Percentiles rank a stretch among this genome's conserved stretches.
These are phyloP conservation scores for Aspergillus sp. DNA, from an alignment of 2,329 filamentous ascomycete genomes.

Conservation along the genomic window DNA sequence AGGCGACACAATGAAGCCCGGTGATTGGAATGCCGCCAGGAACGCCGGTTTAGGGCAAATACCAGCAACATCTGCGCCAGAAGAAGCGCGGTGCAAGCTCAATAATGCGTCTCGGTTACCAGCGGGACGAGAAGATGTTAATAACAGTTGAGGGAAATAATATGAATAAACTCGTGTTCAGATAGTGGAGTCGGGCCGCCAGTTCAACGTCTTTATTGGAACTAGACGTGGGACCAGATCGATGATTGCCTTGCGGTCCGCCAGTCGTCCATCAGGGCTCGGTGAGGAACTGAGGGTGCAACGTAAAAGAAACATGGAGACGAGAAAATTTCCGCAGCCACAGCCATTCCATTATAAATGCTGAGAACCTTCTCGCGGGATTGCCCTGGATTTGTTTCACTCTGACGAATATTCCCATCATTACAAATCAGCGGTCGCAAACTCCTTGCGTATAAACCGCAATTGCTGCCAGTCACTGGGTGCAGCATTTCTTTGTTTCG, in stretches of 20 bases:
- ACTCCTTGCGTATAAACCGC: slow-evolving; percentile 4
- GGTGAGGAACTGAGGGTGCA: slow-evolving; percentile 13
- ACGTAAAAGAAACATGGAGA: slow-evolving; percentile 30
- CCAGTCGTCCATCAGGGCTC: neutral
- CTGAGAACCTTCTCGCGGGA: neutral
- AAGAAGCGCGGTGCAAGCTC: neutral
- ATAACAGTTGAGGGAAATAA: neutral
- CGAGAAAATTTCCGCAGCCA: slow-evolving; percentile 9
- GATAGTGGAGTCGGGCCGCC: slow-evolving; percentile 10
- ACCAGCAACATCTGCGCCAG: neutral
- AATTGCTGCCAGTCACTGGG: neutral
- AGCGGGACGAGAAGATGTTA: neutral
- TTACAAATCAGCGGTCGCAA: slow-evolving; percentile 18
- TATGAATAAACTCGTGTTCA: neutral
- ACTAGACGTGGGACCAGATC: slow-evolving; percentile 14
- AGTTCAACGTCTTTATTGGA: slow-evolving; percentile 13
- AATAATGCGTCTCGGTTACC: slow-evolving; percentile 1
- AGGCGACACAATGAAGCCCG: neutral
- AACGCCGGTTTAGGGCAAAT: neutral
- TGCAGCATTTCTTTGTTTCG: neutral
- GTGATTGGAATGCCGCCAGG: neutral
- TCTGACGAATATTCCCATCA: neutral
- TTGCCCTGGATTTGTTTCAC: neutral
- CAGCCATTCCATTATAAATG: slow-evolving; percentile 4
- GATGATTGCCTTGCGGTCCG: slow-evolving; percentile 21